Percentiles rank a stretch among this genome's conserved stretches.
Evolutionary conservation across 225 moss, liverwort and hornwort species (phyloP).

Genomic region (Antitrichia curtipendula): DNA sequence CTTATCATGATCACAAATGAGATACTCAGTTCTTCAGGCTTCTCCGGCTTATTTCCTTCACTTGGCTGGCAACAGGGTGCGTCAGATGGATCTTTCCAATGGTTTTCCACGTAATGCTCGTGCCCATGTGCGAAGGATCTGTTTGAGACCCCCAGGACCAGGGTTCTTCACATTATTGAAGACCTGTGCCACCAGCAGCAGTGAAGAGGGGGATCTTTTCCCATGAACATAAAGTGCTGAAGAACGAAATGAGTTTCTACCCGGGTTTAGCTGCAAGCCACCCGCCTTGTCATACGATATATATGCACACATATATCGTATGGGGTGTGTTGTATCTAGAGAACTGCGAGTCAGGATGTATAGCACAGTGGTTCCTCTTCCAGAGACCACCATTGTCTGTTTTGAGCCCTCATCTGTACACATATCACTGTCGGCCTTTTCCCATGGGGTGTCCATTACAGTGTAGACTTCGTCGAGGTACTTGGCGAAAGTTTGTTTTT

Average conservation of each 20-base stretch:
- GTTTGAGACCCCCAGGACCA: background rate
- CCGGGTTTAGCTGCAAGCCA: background rate
- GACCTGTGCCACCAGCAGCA: background rate
- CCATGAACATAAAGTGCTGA: background rate
- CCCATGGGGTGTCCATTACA: slow-evolving; percentile 9
- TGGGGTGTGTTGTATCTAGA: slow-evolving; percentile 9
- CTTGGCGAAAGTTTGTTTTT: background rate
- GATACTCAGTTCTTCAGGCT: slow-evolving; percentile 13
- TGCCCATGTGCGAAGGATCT: slow-evolving; percentile 3
- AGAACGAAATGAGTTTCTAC: background rate
- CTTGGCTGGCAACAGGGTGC: background rate
- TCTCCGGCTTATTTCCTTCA: background rate
- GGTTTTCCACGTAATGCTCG: background rate
- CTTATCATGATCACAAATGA: background rate
- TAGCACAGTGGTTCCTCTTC: slow-evolving; percentile 20
- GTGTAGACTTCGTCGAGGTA: slow-evolving; percentile 5
- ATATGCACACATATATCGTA: background rate
- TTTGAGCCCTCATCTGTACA: slow-evolving; percentile 33
- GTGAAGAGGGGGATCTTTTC: background rate
- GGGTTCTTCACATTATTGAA: background rate
- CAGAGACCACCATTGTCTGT: slow-evolving; percentile 16
- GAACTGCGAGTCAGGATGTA: slow-evolving; percentile 35
- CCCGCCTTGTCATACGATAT: background rate
- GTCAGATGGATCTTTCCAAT: background rate
- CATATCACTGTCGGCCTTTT: slow-evolving; percentile 19